Evolutionary conservation across 371 early-diverging fungal genomes (phyloP), one percentile per base, ranked within the genome.

Genomic region (Mucor sp.): DNA sequence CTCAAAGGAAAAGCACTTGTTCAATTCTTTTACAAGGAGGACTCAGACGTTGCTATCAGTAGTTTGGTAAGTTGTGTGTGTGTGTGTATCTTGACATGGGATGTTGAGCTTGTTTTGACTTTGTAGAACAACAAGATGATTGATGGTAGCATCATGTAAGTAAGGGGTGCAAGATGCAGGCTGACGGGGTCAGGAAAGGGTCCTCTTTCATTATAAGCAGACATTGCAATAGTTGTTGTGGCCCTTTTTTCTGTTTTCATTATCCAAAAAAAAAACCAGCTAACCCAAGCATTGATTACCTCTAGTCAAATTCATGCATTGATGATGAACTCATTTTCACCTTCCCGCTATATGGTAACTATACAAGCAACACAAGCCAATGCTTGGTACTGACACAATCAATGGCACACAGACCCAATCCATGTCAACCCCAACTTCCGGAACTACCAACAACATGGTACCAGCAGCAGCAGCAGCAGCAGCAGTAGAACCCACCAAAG

Each of bases 21-120:
- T 15, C 81, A 79, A 23, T 83, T 63, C 53, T 83, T 81, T 66
- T 66, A 39, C 15, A 67, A 69, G 37, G 47, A 71, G 15, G 69
- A 79, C 56, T 76, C 80, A 8, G 71, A 79, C 14, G 32, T 19
- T 30, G 74, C 81, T 27, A 25, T 64, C 4, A n/a, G 25, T 7
- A 60, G 57, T 35, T 37, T 79, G 76, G 84, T 81, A 74, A 69
- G 62, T 59, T 35, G 7, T 17, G 1, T 15, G 33, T 25, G 47
- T 30, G 30, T 30, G 19, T 53, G 19, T 5, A 27, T n/a, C n/a
- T n/a, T n/a, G n/a, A n/a, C n/a, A 27, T 57, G 1, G 43, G 9
- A 12, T 14, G 11, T 14, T 28, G 11, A 55, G 25, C 7, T 12
- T 25, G 25, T n/a, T n/a, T n/a, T 47, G 47, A 3, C 53, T 19